Evolutionary conservation across 805 yeast genomes (phyloP).

Genomic region (Saccharomycopsis capsularis): DNA sequence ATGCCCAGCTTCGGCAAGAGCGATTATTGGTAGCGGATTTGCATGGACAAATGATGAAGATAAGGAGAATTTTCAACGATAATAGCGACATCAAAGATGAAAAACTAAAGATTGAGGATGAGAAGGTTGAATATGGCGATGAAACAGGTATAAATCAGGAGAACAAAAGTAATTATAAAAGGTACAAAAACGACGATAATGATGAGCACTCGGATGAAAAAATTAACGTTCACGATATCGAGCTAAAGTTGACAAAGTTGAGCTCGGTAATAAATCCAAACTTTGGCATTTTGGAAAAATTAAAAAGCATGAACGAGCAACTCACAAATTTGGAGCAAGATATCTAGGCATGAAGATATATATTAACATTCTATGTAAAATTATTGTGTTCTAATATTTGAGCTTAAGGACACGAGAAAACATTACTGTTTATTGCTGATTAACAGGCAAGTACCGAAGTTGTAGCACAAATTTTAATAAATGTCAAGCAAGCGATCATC

Average conservation of each 20-base stretch:
- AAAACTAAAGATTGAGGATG: neutral
- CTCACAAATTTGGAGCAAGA: slow-evolving; percentile 1
- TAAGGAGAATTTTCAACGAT: neutral
- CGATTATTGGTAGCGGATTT: neutral
- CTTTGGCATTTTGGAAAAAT: slow-evolving; percentile 10
- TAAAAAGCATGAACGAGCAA: slow-evolving; percentile 6
- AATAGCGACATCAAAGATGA: neutral
- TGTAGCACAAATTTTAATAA: no score
- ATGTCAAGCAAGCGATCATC: no score
- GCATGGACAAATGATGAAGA: neutral
- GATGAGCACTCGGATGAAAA: no score
- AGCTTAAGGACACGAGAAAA: no score
- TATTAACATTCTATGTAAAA: neutral
- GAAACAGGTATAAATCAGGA: neutral
- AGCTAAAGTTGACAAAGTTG: neutral
- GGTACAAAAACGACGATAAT: neutral
- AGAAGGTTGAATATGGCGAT: neutral
- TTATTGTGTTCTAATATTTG: neutral
- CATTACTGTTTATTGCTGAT: no score
- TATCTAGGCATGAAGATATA: neutral
- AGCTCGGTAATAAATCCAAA: slow-evolving; percentile 5
- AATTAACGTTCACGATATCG: neutral
- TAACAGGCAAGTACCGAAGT: no score
- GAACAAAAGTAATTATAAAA: neutral
- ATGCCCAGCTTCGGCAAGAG: neutral